Evolutionary conservation across 2,329 filamentous ascomycete genomes (phyloP), one percentile per base, ranked within the genome.

Genomic region (Orbilia oligospora): DNA sequence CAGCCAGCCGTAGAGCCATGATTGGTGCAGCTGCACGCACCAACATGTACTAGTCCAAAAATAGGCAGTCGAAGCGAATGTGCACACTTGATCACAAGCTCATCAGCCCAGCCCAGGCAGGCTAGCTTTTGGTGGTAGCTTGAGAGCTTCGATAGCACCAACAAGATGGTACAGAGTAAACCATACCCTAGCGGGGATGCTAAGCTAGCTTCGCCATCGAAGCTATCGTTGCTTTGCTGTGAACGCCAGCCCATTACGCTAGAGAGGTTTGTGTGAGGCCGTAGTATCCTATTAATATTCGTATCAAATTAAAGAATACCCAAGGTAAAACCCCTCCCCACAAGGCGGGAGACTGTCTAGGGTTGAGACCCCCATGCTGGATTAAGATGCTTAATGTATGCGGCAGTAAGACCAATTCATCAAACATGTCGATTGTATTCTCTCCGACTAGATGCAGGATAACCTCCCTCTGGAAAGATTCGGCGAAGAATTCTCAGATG

Each of bases 1-100:
- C 64, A 27, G 51, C 55, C 71, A 44, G n/a, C 71, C 71, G 71
- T 33, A 63, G 22, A 44, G 20, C 30, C 33, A 44, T 75, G 38
- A 75, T 75, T 75, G 71, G 71, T 36, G 71, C 6, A 46, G 44
- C 30, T 64, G 67, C 51, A 71, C 71, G 61, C 61, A 70, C 46
- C 8, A 44, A 24, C 3, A 10, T 1, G 20, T 38, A 48, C 73
- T 77, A 77, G 53, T 68, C 73, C 67, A 16, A 49, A 64, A 71
- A 36, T 14, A 30, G 73, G 14, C 22, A 77, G 27, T 51, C 20
- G 67, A 77, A 77, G 73, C 73, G 73, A 77, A 22, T 24, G 14
- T 38, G 55, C 44, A 33, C 49, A 67, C 22, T 61, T 69, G 67
- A 71, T 70, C 72, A 76, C 58, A 56, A 44, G 55, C 48, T 30